Evolutionary conservation across 2,329 filamentous ascomycete genomes (phyloP).

Genomic region (Ploettnerulaceae sp.): DNA sequence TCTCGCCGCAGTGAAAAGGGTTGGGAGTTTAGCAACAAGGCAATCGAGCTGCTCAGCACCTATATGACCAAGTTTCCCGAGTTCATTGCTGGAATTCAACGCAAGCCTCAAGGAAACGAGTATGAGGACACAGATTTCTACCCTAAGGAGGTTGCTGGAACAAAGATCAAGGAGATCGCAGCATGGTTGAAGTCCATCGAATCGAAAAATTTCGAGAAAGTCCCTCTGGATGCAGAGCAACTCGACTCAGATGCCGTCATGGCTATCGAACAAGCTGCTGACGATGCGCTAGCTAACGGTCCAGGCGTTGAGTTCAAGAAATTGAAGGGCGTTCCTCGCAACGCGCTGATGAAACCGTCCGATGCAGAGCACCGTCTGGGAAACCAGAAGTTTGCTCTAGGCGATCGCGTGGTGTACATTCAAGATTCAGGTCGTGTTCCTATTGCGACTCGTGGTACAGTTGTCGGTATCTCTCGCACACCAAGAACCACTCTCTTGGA

Average conservation of each 20-base stretch:
- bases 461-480: slow-evolving; percentile 90
- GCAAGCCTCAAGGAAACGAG: slow-evolving; percentile 79
- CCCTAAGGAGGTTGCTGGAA: slow-evolving; percentile 63
- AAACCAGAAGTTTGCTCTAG: slow-evolving; percentile 76
- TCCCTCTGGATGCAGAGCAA: slow-evolving; percentile 95
- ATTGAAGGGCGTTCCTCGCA: slow-evolving; percentile 76
- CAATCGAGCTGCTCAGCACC: slow-evolving; percentile 71
- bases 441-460: slow-evolving; percentile 84
- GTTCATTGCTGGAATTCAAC: slow-evolving; percentile 85
- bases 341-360: slow-evolving; percentile 83
- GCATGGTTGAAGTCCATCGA: slow-evolving; percentile 90
- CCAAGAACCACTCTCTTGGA: slow-evolving; percentile 78
- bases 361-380: slow-evolving; percentile 92
- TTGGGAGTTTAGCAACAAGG: slow-evolving; percentile 92
- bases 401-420: slow-evolving; percentile 89
- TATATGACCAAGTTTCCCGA: slow-evolving; percentile 96
- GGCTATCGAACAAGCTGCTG: slow-evolving; percentile 71
- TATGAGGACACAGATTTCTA: slow-evolving; percentile 85
- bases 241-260: slow-evolving; percentile 87
- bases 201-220: slow-evolving; percentile 86
- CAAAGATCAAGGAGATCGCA: slow-evolving; percentile 87
- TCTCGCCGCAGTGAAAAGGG: slow-evolving; percentile 80
- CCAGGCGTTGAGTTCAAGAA: slow-evolving; percentile 58
- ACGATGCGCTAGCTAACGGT: slow-evolving; percentile 51
- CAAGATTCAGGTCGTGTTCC: slow-evolving; percentile 92